phyloP scores from a whole-genome alignment of 352 stramenopile genomes.

The Thalassiosira mediterranea region DNA sequence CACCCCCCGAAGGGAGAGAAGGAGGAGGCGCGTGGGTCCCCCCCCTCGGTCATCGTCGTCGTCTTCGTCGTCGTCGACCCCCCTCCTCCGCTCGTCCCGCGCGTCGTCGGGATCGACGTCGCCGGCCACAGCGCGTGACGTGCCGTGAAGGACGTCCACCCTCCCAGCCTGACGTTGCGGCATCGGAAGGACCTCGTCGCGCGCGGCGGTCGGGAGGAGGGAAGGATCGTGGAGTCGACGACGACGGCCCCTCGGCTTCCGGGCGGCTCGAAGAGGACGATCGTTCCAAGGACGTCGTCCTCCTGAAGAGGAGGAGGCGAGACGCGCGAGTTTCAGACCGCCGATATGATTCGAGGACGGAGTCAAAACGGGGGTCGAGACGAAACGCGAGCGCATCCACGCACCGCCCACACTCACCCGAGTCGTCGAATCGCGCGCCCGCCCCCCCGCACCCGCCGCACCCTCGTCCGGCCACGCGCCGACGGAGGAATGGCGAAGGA shows the following conservation, averaged over 20 bases:
- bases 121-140: constrained; percentile 64
- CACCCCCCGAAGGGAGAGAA: background rate
- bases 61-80: background rate
- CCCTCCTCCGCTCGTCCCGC: background rate
- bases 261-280: constrained; percentile 63
- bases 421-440: no score
- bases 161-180: constrained; percentile 59
- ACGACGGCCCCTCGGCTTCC: background rate
- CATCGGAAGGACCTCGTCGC: constrained; percentile 47
- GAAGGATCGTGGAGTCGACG: no score
- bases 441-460: no score
- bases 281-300: constrained; percentile 53
- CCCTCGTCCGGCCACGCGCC: constrained; percentile 17
- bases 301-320: constrained; percentile 21
- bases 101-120: constrained; percentile 28
- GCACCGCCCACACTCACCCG: no score
- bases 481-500: constrained; percentile 27
- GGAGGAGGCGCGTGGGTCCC: no score
- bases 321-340: background rate
- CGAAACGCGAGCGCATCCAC: constrained; percentile 24
- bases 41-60: background rate
- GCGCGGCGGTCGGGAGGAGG: background rate
- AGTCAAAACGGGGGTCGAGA: constrained; percentile 17
- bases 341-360: background rate
- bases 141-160: constrained; percentile 46